Evolutionary conservation across 805 yeast genomes (phyloP).

Genomic region (Metschnikowia henanensis): DNA sequence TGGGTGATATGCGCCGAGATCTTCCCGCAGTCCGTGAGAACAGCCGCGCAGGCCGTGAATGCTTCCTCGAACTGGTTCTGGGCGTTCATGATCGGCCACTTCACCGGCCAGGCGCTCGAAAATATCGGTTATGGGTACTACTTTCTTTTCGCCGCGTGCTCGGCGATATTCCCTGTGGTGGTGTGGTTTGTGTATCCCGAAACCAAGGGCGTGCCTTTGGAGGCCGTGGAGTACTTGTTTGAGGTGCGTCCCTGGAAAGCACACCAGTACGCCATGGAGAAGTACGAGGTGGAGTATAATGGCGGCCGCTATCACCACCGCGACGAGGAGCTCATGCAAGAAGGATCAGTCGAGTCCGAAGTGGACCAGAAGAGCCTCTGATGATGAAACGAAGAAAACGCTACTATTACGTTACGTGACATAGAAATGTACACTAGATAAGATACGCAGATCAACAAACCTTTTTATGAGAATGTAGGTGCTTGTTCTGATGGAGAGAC

Average conservation of each 20-base stretch:
- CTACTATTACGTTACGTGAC: too few species aligned
- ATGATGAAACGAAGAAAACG: not conserved
- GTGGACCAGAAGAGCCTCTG: constrained; percentile 6
- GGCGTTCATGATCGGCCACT: constrained; percentile 50
- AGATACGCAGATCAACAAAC: too few species aligned
- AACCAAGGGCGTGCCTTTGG: constrained; percentile 37
- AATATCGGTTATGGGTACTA: constrained; percentile 46
- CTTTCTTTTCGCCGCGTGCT: constrained; percentile 40
- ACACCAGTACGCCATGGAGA: constrained; percentile 26
- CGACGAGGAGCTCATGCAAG: constrained; percentile 3
- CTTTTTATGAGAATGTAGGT: not conserved
- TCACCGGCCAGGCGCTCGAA: constrained; percentile 44
- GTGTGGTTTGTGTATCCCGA: constrained; percentile 38
- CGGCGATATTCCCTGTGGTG: constrained; percentile 27
- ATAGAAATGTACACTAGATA: too few species aligned
- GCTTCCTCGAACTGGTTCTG: constrained; percentile 51
- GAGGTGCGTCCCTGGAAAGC: constrained; percentile 38
- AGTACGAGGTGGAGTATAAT: constrained; percentile 20
- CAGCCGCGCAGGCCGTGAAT: constrained; percentile 43
- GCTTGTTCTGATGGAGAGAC: too few species aligned
- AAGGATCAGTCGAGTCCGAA: constrained; percentile 10
- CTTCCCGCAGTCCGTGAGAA: constrained; percentile 44
- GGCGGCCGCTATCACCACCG: constrained; percentile 3
- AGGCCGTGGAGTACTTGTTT: constrained; percentile 32
- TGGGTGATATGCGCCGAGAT: constrained; percentile 50